phyloP scores from a whole-genome alignment of 371 early-diverging fungal genomes.

The Zopfochytrium polystomum region DNA sequence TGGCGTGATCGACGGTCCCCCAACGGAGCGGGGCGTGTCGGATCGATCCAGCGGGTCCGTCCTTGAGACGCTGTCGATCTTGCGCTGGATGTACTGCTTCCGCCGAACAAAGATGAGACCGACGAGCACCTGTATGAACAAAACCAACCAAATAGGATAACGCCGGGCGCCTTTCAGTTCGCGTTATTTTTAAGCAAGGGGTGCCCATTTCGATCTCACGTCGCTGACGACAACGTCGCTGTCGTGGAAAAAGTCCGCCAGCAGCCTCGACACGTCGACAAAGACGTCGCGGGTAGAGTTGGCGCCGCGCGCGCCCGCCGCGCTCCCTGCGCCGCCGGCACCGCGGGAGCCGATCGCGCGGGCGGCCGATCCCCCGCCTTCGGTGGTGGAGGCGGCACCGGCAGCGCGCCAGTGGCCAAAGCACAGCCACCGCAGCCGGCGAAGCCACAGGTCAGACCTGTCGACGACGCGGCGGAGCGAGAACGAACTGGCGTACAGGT shows the following conservation, averaged over 20 bases:
- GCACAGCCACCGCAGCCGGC: slow-evolving; percentile 28
- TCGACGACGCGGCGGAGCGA: not conserved
- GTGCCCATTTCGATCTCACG: slow-evolving; percentile 5
- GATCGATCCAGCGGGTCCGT: not conserved
- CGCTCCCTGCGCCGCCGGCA: slow-evolving; percentile 16
- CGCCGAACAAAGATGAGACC: slow-evolving; percentile 37
- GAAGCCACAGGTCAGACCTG: slow-evolving; percentile 24
- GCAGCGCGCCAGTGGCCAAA: slow-evolving; percentile 17
- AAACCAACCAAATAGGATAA: not conserved
- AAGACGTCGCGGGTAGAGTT: slow-evolving; percentile 30
- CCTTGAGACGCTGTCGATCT: slow-evolving; percentile 3
- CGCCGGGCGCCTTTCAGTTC: not conserved
- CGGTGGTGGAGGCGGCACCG: not conserved
- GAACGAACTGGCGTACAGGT: slow-evolving; percentile 7
- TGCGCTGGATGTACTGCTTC: slow-evolving; percentile 20
- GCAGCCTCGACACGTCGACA: slow-evolving; percentile 34
- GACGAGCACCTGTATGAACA: slow-evolving; percentile 27
- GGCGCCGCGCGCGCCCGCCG: no score
- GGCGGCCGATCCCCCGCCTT: not conserved
- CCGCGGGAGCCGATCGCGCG: not conserved
- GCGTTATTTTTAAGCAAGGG: not conserved
- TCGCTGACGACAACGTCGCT: slow-evolving; percentile 35
- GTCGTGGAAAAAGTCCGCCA: slow-evolving; percentile 41
- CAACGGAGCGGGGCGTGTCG: not conserved
- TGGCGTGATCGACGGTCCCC: not conserved